Conservation (phyloP, 2,329 filamentous ascomycete species). For the Fusarium caatingaense region DNA sequence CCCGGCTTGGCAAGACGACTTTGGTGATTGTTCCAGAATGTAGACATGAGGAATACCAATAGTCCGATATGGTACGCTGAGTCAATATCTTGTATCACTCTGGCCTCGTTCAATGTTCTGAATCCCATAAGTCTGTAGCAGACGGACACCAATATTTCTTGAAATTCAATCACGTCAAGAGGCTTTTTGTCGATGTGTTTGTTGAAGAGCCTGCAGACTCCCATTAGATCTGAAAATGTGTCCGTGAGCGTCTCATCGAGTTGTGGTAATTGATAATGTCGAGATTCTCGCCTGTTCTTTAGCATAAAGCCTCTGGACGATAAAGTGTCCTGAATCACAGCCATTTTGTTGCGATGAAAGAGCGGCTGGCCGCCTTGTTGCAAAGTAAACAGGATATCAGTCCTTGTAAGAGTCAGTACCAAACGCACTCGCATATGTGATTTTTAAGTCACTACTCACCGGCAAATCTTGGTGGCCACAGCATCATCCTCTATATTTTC, state of each 20-base stretch:
- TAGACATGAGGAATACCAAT: background rate
- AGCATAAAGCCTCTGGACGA: background rate
- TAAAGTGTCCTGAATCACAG: rapidly evolving
- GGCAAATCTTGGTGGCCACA: background rate
- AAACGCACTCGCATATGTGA: rapidly evolving
- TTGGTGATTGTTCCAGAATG: constrained; percentile 10
- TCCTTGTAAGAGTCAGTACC: background rate
- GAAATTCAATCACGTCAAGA: constrained; percentile 1
- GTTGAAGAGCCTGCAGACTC: constrained; percentile 2
- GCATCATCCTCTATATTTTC: background rate
- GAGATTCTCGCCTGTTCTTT: rapidly evolving
- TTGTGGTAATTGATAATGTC: rapidly evolving
- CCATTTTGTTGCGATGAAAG: background rate
- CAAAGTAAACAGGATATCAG: constrained; percentile 12
- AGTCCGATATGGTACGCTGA: background rate
- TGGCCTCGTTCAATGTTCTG: background rate
- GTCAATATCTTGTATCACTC: background rate
- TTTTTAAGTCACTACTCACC: background rate
- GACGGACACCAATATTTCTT: background rate
- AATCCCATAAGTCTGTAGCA: background rate
- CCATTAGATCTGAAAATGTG: background rate
- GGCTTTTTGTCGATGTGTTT: background rate
- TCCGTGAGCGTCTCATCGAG: rapidly evolving
- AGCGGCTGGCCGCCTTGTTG: background rate
- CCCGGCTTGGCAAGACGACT: background rate